Conservation (phyloP, 202 grass and related monocot species). For the Musa balbisiana region DNA sequence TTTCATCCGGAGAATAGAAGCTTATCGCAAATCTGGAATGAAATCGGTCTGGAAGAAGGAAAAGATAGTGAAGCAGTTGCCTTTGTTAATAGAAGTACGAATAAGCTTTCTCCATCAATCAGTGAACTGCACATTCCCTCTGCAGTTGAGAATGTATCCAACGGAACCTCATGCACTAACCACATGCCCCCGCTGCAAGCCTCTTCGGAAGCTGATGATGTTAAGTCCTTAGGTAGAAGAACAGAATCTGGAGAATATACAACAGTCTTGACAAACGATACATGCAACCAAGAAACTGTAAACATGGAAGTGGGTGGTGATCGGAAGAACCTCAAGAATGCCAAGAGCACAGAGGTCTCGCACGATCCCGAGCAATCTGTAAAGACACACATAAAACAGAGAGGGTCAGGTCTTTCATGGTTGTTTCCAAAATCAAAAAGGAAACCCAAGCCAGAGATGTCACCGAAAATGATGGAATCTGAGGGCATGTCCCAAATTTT, state of each 20-base stretch:
- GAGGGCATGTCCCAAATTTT: slow-evolving; percentile 2
- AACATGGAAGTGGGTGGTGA: not conserved
- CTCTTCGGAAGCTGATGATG: not conserved
- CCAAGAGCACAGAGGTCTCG: not conserved
- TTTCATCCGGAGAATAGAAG: slow-evolving; percentile 2
- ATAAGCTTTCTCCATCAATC: not conserved
- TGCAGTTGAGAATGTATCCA: not conserved
- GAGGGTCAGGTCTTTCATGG: not conserved
- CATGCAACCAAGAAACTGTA: slow-evolving; percentile 3
- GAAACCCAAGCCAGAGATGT: not conserved
- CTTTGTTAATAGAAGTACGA: not conserved
- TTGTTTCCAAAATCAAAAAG: not conserved
- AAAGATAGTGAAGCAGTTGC: not conserved
- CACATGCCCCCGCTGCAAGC: not conserved
- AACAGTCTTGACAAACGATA: not conserved
- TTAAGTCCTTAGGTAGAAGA: not conserved
- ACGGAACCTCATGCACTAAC: not conserved
- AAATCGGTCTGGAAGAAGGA: not conserved
- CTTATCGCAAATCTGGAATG: slow-evolving; percentile 9
- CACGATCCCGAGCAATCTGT: not conserved
- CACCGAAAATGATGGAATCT: not conserved
- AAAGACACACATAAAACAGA: not conserved
- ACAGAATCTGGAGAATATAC: not conserved
- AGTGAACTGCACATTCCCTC: not conserved
- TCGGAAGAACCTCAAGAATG: not conserved